phyloP scores from a whole-genome alignment of 108 stramenopile species.

The Conticribra guillardii region DNA sequence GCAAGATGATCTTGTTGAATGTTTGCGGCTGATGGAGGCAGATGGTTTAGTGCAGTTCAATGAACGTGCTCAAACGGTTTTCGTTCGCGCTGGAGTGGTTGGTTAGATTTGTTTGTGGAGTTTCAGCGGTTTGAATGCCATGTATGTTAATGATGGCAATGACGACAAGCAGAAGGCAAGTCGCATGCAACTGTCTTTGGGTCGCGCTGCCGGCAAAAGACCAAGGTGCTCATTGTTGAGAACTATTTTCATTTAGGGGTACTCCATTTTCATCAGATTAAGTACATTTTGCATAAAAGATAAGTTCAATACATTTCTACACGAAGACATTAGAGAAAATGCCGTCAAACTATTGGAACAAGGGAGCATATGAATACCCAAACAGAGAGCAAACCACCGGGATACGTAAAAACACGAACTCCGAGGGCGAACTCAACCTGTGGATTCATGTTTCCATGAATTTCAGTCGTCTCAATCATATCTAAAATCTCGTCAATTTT shows the following conservation, averaged over 20 bases:
- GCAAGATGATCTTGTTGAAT: slow-evolving; percentile 67
- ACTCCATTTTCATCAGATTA: too few species aligned
- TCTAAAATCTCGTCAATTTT: slow-evolving; percentile 20
- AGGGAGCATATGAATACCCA: slow-evolving; percentile 43
- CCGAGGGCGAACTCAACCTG: slow-evolving; percentile 44
- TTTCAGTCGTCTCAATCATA: slow-evolving; percentile 40
- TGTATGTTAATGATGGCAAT: too few species aligned
- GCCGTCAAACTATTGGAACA: slow-evolving; percentile 1
- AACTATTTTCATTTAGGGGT: too few species aligned
- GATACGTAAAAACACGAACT: slow-evolving; percentile 44
- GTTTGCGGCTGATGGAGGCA: slow-evolving; percentile 72
- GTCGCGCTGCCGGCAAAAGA: too few species aligned
- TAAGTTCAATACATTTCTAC: too few species aligned
- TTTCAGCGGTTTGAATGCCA: too few species aligned
- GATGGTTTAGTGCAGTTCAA: slow-evolving; percentile 84
- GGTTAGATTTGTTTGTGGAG: slow-evolving; percentile 10
- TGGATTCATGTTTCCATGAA: slow-evolving; percentile 45
- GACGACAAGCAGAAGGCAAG: too few species aligned
- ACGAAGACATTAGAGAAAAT: too few species aligned
- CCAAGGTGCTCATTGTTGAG: too few species aligned
- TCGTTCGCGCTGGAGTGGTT: slow-evolving; percentile 70
- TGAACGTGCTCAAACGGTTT: slow-evolving; percentile 82
- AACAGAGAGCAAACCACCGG: slow-evolving; percentile 38
- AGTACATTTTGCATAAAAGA: background rate
- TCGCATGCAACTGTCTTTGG: too few species aligned